Evolutionary conservation across 2,329 filamentous ascomycete genomes (phyloP).

Genomic region (Ophiostoma novo-ulmi): DNA sequence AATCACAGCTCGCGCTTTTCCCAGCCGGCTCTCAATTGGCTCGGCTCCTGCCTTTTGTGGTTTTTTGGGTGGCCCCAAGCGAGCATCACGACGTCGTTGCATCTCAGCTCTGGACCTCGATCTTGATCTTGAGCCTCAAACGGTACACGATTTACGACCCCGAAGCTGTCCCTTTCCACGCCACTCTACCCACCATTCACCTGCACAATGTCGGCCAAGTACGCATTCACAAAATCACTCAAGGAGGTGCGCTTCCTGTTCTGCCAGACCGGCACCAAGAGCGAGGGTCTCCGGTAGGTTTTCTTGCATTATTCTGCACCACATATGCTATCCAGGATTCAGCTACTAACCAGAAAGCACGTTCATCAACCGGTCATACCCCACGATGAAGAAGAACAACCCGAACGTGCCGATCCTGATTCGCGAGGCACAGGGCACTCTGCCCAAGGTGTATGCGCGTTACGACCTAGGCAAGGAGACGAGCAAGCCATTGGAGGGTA

Average conservation of each 20-base stretch:
- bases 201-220: slow-evolving; percentile 76
- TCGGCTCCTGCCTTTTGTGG: slow-evolving; percentile 12
- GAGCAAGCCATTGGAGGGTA: slow-evolving; percentile 52
- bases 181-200: not conserved
- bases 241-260: slow-evolving; percentile 97
- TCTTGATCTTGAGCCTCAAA: not conserved
- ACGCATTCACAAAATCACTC: slow-evolving; percentile 80
- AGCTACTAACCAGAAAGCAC: slow-evolving; percentile 49
- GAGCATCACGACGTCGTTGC: slow-evolving; percentile 19
- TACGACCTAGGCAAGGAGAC: slow-evolving; percentile 64
- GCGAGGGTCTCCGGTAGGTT: slow-evolving; percentile 68
- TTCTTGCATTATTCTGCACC: not conserved
- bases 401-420: slow-evolving; percentile 89
- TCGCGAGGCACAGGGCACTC: slow-evolving; percentile 79
- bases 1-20: slow-evolving; percentile 24
- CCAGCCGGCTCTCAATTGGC: slow-evolving; percentile 22
- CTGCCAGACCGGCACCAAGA: slow-evolving; percentile 89
- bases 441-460: slow-evolving; percentile 84
- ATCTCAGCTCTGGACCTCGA: not conserved
- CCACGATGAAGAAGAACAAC: slow-evolving; percentile 99
- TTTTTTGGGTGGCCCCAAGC: slow-evolving; percentile 10
- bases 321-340: not conserved
- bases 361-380: slow-evolving; percentile 87
- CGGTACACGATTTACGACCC: not conserved
- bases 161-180: not conserved